Base-by-base conservation (phyloP, 306 rosid genomes). In the Lathyrus oleraceus region DNA sequence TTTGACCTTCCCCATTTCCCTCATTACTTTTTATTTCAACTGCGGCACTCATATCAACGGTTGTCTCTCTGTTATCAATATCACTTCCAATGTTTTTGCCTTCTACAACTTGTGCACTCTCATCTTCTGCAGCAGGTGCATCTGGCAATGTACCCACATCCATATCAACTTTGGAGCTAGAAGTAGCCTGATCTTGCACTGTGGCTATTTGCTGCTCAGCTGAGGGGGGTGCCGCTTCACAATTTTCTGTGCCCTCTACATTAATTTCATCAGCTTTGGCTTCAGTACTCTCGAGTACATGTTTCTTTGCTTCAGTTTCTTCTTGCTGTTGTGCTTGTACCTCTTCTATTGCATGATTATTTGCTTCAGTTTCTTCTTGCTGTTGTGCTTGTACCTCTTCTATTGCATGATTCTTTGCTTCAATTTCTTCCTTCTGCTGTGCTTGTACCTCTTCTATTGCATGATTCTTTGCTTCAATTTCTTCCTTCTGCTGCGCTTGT, bases 401-500 rank as follows among this genome's bases (percentile, higher is more conserved):
- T 32, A 32, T 5, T 32, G 38, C 2, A 6, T 32, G 39, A 35
- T 35, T 35, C 10, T 35, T 35, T 35, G 9, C 39, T 35, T 35
- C 39, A 7, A 7, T 35, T 35, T 35, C 39, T 35, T 35, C 39
- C 7, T 35, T 7, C 74, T 83, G 75, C 70, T 69, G 70, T 60
- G 79, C 70, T 61, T 77, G 78, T 28, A 73, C 72, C 69, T 80
- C 83, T 81, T 83, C 84, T 25, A 52, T 61, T 63, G 79, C 81
- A 21, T 4, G 64, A 61, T 81, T 84, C 40, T 47, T 74, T 1
- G 82, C 91, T 43, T 76, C 89, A 13, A 76, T 74, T 43, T 84
- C 95, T 85, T 81, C 85, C 70, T 84, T 74, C 74, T 70, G 74
- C 63, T 80, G 82, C 52, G 86, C 87, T 60, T 78, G 74, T 17